Conservation (phyloP, 768 basidiomycete genomes). For the Collybia sordida region DNA sequence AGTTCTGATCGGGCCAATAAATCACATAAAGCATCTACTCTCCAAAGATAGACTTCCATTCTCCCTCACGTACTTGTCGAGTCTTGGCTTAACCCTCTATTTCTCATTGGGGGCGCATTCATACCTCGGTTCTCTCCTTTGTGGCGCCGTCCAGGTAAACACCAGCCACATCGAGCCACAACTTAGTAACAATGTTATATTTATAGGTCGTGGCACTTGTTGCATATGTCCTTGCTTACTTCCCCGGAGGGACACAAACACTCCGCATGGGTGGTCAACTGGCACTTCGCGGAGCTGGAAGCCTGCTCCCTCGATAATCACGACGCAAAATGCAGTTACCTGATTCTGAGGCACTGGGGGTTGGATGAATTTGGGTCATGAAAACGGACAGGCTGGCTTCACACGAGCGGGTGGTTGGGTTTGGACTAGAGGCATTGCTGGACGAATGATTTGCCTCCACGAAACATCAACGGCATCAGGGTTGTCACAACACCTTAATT, state of each 20-base stretch:
- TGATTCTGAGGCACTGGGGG: too few relatives aligned
- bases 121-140: slow-evolving; percentile 82
- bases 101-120: slow-evolving; percentile 60
- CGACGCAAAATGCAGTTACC: too few relatives aligned
- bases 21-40: slow-evolving; percentile 86
- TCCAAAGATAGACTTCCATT: slow-evolving; percentile 86
- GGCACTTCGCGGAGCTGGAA: slow-evolving; percentile 82
- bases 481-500: too few relatives aligned
- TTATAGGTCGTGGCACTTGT: slow-evolving; percentile 58
- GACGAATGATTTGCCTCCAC: too few relatives aligned
- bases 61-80: slow-evolving; percentile 77
- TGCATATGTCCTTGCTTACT: slow-evolving; percentile 91
- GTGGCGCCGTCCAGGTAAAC: slow-evolving; percentile 77
- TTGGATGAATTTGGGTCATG: too few relatives aligned
- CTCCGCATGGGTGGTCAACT: slow-evolving; percentile 78
- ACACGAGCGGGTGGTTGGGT: too few relatives aligned
- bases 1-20: slow-evolving; percentile 86
- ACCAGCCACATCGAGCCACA: too few relatives aligned
- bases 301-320: slow-evolving; percentile 71
- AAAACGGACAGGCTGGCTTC: too few relatives aligned
- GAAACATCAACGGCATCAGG: too few relatives aligned
- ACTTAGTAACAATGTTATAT: too few relatives aligned
- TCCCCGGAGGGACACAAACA: slow-evolving; percentile 87
- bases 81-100: slow-evolving; percentile 74
- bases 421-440: too few relatives aligned